Conservation (phyloP, 2,329 filamentous ascomycete species). For the Tothia fuscella region DNA sequence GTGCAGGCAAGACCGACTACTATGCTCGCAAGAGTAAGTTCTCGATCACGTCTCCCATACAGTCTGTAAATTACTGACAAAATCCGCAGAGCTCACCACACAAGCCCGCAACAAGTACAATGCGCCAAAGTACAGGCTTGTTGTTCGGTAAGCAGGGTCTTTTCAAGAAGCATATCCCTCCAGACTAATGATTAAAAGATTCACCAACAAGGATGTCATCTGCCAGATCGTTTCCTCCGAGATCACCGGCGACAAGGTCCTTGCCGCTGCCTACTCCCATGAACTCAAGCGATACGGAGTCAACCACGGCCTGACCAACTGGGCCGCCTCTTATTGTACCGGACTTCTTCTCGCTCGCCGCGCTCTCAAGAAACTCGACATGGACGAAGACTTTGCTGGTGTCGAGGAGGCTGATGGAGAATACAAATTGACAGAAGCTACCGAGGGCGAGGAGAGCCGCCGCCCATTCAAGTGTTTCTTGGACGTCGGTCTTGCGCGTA, state of each 20-base stretch:
- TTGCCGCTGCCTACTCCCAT: slow-evolving; percentile 84
- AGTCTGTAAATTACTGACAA: not conserved
- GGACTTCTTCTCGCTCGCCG: slow-evolving; percentile 96
- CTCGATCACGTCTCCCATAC: not conserved
- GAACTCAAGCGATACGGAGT: slow-evolving; percentile 97
- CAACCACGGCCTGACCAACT: slow-evolving; percentile 98
- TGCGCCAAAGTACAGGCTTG: slow-evolving; percentile 98
- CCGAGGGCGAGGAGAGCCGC: slow-evolving; percentile 74
- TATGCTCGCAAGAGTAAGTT: slow-evolving; percentile 82
- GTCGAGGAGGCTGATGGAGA: slow-evolving; percentile 96
- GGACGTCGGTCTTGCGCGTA: slow-evolving; percentile 93
- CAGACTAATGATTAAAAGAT: slow-evolving; percentile 27
- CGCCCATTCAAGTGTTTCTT: slow-evolving; percentile 99
- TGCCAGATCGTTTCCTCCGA: slow-evolving; percentile 94
- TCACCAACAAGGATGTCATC: slow-evolving; percentile 99
- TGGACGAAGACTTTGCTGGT: slow-evolving; percentile 86
- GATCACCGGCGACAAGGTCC: slow-evolving; percentile 96
- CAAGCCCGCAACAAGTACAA: slow-evolving; percentile 99
- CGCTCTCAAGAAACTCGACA: slow-evolving; percentile 89
- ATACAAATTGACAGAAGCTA: slow-evolving; percentile 89
- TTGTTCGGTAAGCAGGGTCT: slow-evolving; percentile 52
- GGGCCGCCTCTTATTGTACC: slow-evolving; percentile 92
- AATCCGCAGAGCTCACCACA: slow-evolving; percentile 59
- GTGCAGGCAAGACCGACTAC: slow-evolving; percentile 98
- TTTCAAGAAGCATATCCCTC: not conserved